A percentile compares a stretch with the other conserved stretches of the same genome.
Evolutionary conservation across 2,329 filamentous ascomycete genomes (phyloP).

Genomic region (Alternaria infectoria): DNA sequence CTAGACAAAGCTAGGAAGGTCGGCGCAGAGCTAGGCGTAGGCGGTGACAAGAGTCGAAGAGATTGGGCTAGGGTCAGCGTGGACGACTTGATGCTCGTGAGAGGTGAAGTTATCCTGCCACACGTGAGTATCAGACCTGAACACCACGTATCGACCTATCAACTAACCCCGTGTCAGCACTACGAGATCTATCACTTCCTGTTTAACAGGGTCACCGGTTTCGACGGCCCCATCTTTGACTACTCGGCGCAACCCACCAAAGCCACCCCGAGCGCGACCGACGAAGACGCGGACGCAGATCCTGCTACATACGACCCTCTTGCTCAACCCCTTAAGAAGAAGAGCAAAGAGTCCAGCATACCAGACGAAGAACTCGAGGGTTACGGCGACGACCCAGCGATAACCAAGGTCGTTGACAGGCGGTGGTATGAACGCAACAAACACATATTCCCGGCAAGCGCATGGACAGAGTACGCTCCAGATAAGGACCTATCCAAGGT

Average conservation of each 20-base stretch:
- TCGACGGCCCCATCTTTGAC: conserved; percentile 79
- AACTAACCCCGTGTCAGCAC: conserved; percentile 65
- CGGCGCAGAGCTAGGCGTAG: conserved; percentile 80
- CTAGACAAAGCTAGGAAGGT: conserved; percentile 90
- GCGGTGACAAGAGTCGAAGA: conserved; percentile 68
- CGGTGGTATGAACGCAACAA: conserved; percentile 98
- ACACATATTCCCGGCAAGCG: conserved; percentile 94
- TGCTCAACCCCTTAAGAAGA: conserved; percentile 45
- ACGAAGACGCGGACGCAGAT: conserved; percentile 26
- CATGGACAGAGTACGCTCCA: conserved; percentile 94
- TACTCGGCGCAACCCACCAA: conserved; percentile 64
- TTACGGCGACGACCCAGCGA: conserved; percentile 73
- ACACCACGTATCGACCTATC: conserved; percentile 3
- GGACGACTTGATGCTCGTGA: conserved; percentile 92
- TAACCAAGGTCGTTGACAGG: conserved; percentile 94
- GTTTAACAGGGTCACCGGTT: conserved; percentile 80
- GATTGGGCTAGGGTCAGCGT: conserved; percentile 95
- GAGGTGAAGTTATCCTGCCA: conserved; percentile 88
- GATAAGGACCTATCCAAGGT: conserved; percentile 82
- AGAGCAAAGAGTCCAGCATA: conserved; percentile 40
- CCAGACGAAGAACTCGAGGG: conserved; percentile 70
- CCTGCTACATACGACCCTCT: conserved; percentile 50
- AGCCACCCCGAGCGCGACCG: conserved; percentile 42
- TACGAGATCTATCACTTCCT: conserved; percentile 98
- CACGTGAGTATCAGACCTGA: conserved; percentile 66